phyloP scores from a whole-genome alignment of 2,329 filamentous ascomycete genomes.

The Botrytis fabae region DNA sequence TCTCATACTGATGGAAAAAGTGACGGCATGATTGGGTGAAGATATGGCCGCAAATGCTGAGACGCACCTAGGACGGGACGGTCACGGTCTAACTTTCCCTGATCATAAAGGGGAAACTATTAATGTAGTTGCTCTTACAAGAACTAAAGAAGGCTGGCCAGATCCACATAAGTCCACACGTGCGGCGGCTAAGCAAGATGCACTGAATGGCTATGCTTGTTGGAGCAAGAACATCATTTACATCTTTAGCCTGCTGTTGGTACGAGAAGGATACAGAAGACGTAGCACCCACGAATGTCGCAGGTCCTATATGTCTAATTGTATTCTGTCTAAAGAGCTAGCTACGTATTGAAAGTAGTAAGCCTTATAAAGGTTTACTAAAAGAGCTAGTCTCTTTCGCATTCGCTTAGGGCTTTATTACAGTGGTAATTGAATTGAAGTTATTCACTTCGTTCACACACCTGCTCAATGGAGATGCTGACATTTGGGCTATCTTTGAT shows the following conservation, averaged over 20 bases:
- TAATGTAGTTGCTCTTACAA: constrained; percentile 47
- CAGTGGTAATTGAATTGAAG: too few relatives aligned
- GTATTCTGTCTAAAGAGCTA: too few relatives aligned
- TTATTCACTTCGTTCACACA: too few relatives aligned
- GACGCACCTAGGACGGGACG: constrained; percentile 51
- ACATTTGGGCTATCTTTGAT: constrained; percentile 50
- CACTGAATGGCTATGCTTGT: constrained; percentile 41
- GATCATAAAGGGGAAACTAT: constrained; percentile 53
- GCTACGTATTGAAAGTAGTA: too few relatives aligned
- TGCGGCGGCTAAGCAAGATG: constrained; percentile 40
- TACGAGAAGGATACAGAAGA: too few relatives aligned
- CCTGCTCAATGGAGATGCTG: constrained; percentile 42
- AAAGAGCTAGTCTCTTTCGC: too few relatives aligned
- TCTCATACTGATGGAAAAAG: constrained; percentile 59
- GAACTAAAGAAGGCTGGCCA: constrained; percentile 39
- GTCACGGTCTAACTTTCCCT: constrained; percentile 62
- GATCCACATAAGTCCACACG: constrained; percentile 42
- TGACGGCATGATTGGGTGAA: constrained; percentile 49
- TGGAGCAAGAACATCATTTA: constrained; percentile 38
- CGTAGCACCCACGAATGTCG: too few relatives aligned
- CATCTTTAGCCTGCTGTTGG: constrained; percentile 9
- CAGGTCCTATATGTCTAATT: too few relatives aligned
- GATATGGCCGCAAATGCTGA: constrained; percentile 51
- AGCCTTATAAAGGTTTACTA: too few relatives aligned
- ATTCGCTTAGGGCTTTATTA: too few relatives aligned